These are phyloP conservation scores for Jamesozyma rosinii DNA, from an alignment of 805 yeast species.

Conservation along the genomic window DNA sequence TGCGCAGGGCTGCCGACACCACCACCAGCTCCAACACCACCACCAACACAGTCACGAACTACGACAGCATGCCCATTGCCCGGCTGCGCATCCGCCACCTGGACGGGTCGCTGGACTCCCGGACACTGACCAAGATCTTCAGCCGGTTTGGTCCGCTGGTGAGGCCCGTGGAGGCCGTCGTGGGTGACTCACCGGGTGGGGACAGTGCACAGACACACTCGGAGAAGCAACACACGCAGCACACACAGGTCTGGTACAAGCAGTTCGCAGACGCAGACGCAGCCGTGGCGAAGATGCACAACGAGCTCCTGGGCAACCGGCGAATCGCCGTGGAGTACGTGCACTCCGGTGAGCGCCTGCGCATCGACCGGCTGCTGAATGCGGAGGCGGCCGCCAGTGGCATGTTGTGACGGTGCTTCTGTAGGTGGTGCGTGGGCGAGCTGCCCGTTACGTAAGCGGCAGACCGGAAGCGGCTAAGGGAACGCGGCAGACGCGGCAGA, in stretches of 20 bases:
- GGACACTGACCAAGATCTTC: constrained; percentile 42
- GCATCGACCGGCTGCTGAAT: constrained; percentile 64
- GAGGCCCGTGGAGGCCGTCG: background rate
- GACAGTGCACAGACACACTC: constrained; percentile 50
- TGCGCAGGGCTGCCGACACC: constrained; percentile 19
- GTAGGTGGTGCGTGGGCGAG: background rate
- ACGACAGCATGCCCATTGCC: constrained; percentile 45
- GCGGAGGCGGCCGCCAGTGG: constrained; percentile 38
- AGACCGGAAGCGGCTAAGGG: too few species aligned
- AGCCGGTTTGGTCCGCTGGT: constrained; percentile 48
- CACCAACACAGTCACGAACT: constrained; percentile 23
- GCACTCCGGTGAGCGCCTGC: constrained; percentile 6
- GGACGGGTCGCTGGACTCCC: constrained; percentile 56
- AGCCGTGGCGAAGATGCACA: constrained; percentile 62
- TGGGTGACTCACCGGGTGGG: background rate
- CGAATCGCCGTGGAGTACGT: constrained; percentile 61
- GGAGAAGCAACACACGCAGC: background rate
- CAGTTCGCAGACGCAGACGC: constrained; percentile 60
- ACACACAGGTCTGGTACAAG: constrained; percentile 39
- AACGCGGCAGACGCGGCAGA: too few species aligned
- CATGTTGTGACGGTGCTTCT: constrained; percentile 5
- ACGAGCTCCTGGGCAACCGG: constrained; percentile 58
- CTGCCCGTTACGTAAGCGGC: too few species aligned
- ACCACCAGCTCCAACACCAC: constrained; percentile 14
- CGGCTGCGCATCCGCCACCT: constrained; percentile 62